These are phyloP conservation scores for Trametes meyenii DNA, from an alignment of 768 basidiomycete species.

Conservation along the genomic window DNA sequence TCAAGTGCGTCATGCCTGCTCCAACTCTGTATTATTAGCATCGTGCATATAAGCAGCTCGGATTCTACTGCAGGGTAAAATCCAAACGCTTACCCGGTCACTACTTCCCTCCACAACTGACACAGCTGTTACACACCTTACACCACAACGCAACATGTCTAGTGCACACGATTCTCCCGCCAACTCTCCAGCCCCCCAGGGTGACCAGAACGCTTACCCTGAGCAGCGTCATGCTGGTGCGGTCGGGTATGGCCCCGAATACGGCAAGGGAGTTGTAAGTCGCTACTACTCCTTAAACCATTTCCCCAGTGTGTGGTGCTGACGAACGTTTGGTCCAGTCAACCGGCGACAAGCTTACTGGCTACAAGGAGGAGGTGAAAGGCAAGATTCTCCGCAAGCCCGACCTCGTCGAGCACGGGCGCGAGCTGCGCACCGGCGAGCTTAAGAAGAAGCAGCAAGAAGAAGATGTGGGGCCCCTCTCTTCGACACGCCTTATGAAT, in stretches of 20 bases:
- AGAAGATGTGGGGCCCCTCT: conserved; percentile 25
- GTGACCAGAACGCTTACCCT: conserved; percentile 33
- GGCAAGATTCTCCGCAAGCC: conserved; percentile 43
- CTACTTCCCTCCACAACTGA: background rate
- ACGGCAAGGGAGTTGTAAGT: conserved; percentile 36
- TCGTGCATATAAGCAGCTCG: background rate
- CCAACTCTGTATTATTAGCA: conserved; percentile 5
- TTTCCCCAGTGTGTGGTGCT: background rate
- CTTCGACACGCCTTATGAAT: background rate
- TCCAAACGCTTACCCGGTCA: background rate
- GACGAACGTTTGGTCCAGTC: conserved; percentile 19
- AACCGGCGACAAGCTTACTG: conserved; percentile 40
- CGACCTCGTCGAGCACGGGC: conserved; percentile 42
- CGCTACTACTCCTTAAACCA: background rate
- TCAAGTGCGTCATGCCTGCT: conserved; percentile 14
- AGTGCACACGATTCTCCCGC: conserved; percentile 11
- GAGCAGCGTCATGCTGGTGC: conserved; percentile 47
- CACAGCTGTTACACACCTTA: background rate
- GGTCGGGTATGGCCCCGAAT: conserved; percentile 44
- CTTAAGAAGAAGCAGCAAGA: conserved; percentile 41
- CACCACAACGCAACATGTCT: conserved; percentile 1
- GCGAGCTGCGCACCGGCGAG: conserved; percentile 43
- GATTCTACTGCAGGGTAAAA: no score
- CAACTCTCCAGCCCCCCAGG: background rate
- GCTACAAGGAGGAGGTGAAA: conserved; percentile 42